Conservation (phyloP, 176 grass and related monocot genomes). For the Zea luxurians region DNA sequence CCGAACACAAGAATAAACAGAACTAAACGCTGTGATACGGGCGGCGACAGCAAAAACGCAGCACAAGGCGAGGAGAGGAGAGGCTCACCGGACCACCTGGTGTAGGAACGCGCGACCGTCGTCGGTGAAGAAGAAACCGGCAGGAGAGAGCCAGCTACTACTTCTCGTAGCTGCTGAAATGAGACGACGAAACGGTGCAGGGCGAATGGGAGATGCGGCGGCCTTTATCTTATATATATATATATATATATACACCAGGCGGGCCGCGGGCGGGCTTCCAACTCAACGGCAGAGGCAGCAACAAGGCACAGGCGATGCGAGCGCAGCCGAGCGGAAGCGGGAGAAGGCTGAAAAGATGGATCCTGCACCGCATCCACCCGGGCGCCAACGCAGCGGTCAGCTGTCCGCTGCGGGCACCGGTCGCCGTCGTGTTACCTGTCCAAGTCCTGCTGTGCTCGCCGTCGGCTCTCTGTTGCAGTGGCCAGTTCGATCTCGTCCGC, state of each 20-base stretch:
- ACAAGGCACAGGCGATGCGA: background rate
- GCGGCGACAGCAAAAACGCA: background rate
- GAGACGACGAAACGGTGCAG: background rate
- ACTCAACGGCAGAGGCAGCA: too few species aligned
- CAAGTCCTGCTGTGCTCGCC: background rate
- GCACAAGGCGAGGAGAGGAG: background rate
- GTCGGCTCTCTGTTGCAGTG: background rate
- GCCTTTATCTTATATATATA: too few species aligned
- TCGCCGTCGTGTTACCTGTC: background rate
- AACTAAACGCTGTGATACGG: background rate
- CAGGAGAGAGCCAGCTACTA: background rate
- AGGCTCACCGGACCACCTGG: background rate
- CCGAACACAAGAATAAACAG: background rate
- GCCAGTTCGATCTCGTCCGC: slow-evolving; percentile 14
- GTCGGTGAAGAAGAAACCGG: too few species aligned
- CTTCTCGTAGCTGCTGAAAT: background rate
- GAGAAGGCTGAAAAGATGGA: background rate
- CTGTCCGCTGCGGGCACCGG: background rate
- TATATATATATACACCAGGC: too few species aligned
- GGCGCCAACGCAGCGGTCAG: slow-evolving; percentile 13
- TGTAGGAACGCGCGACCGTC: background rate
- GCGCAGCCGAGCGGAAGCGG: background rate
- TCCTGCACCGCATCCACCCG: slow-evolving; percentile 45
- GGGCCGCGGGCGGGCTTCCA: too few species aligned
- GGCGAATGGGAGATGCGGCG: background rate